Conservation (phyloP, 768 basidiomycete genomes). For the Mycena belliarum region DNA sequence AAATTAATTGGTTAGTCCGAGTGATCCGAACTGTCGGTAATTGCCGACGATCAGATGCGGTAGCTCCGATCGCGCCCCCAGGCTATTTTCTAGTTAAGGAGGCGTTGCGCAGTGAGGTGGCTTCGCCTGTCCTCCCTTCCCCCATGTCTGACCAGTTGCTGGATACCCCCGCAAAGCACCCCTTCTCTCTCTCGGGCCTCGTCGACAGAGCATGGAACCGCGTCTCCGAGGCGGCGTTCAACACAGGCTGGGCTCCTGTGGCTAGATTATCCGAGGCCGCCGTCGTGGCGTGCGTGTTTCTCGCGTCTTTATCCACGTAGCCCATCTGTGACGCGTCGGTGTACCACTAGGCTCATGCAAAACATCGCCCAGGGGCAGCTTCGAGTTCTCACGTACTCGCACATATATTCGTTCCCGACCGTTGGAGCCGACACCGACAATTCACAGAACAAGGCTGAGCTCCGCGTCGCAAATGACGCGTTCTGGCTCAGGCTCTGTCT, state of each 20-base stretch:
- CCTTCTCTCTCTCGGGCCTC: constrained; percentile 43
- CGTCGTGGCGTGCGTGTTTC: constrained; percentile 44
- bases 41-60: background rate
- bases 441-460: constrained; percentile 39
- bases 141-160: constrained; percentile 41
- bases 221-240: constrained; percentile 42
- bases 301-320: constrained; percentile 3
- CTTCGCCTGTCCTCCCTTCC: background rate
- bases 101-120: too few species aligned
- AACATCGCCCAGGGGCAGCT: constrained; percentile 52
- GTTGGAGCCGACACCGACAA: constrained; percentile 22
- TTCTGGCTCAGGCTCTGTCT: constrained; percentile 62
- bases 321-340: background rate
- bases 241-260: constrained; percentile 44
- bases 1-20: too few species aligned
- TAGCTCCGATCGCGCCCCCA: background rate
- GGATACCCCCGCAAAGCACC: constrained; percentile 43
- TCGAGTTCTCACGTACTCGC: constrained; percentile 43
- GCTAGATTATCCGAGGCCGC: constrained; percentile 45
- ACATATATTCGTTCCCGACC: constrained; percentile 47
- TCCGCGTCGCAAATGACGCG: constrained; percentile 49
- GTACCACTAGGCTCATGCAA: constrained; percentile 39
- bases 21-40: background rate
- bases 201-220: constrained; percentile 45
- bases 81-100: background rate